Conservation (phyloP, 352 stramenopile species). For the Blastocystis sp. region DNA sequence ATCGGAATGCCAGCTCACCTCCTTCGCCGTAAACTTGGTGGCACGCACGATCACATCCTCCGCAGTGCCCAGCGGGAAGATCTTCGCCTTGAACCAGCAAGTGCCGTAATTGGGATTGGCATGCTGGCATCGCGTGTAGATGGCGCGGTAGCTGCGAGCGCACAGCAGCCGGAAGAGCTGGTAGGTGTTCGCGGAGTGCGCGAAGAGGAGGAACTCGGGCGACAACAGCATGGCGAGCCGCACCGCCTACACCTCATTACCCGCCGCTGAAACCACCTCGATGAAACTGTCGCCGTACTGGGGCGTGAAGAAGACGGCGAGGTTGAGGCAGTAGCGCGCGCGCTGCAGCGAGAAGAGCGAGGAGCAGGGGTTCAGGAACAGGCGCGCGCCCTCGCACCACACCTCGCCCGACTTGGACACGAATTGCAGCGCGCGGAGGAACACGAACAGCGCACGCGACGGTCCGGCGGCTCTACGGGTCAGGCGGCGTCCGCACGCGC, state of each 20-base stretch:
- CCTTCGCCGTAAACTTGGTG: neutral
- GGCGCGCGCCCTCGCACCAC: slow-evolving; percentile 39
- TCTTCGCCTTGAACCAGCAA: slow-evolving; percentile 26
- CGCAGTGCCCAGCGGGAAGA: neutral
- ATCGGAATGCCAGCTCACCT: slow-evolving; percentile 5
- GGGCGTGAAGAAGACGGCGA: too few relatives aligned
- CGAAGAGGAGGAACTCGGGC: neutral
- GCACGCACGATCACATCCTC: neutral
- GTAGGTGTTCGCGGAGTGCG: neutral
- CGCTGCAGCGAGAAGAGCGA: neutral
- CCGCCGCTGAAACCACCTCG: neutral
- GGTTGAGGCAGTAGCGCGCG: too few relatives aligned
- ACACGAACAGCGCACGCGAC: neutral
- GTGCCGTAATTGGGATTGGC: slow-evolving; percentile 47
- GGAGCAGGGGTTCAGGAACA: slow-evolving; percentile 44
- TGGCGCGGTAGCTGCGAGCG: neutral
- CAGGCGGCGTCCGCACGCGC: too few relatives aligned
- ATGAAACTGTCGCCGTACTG: neutral
- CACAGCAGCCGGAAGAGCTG: neutral
- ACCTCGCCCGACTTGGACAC: slow-evolving; percentile 54
- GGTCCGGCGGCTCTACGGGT: neutral
- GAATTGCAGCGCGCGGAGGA: neutral
- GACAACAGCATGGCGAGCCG: neutral
- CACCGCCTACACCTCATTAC: neutral
- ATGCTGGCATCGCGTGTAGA: slow-evolving; percentile 4